Evolutionary conservation across 1,284 basidiomycete genomes (phyloP).

Genomic region (Tylopilus sp.): DNA sequence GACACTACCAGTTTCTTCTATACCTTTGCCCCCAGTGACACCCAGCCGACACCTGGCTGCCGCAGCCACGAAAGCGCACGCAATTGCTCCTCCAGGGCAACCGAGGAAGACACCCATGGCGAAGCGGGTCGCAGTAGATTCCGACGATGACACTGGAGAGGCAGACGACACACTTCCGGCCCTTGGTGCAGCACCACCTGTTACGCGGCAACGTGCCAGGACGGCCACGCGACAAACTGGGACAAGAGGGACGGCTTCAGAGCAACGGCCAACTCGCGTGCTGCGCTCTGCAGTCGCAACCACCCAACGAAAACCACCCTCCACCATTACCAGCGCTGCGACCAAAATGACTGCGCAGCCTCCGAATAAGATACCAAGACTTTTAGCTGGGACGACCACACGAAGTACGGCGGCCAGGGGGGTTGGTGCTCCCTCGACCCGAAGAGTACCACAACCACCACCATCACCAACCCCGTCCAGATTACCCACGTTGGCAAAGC

Average conservation of each 20-base stretch:
- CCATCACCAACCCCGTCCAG: slow-evolving; percentile 68
- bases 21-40: slow-evolving; percentile 65
- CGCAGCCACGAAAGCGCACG: slow-evolving; percentile 62
- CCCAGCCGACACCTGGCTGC: slow-evolving; percentile 70
- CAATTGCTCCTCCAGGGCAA: slow-evolving; percentile 73
- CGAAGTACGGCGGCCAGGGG: slow-evolving; percentile 37
- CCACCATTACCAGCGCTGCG: slow-evolving; percentile 40
- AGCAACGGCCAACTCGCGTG: slow-evolving; percentile 66
- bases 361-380: slow-evolving; percentile 74
- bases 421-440: slow-evolving; percentile 41
- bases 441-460: slow-evolving; percentile 38
- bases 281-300: slow-evolving; percentile 62
- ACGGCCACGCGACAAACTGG: slow-evolving; percentile 40
- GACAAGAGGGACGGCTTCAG: slow-evolving; percentile 54
- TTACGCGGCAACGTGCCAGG: slow-evolving; percentile 41
- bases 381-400: slow-evolving; percentile 52
- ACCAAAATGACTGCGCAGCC: slow-evolving; percentile 39
- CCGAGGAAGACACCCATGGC: slow-evolving; percentile 80
- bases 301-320: slow-evolving; percentile 32
- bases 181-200: slow-evolving; percentile 46
- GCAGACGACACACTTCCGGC: slow-evolving; percentile 61
- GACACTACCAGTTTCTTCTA: slow-evolving; percentile 39
- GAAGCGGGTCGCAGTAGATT: slow-evolving; percentile 58
- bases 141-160: slow-evolving; percentile 57
- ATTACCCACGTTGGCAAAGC: slow-evolving; percentile 65